Evolutionary conservation across 768 basidiomycete species (phyloP), one percentile per base, ranked within the genome.

Genomic region (Lyophyllum semitale): DNA sequence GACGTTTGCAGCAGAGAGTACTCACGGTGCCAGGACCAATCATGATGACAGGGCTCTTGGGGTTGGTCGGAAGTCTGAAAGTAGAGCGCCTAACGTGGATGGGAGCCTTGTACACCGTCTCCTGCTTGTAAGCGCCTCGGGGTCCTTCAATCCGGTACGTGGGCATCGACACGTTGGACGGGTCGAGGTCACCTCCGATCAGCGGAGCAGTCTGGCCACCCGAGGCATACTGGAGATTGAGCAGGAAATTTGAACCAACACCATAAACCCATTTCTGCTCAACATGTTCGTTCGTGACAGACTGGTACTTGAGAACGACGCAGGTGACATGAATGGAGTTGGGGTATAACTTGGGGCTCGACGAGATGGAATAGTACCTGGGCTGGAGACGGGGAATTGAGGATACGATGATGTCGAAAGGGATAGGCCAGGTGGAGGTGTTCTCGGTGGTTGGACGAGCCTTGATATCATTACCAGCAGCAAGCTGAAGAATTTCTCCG

Each of bases 11-110:
- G 23, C 22, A 35, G 27, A 47, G 43, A 83, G 18, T 20, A 27
- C 92, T 76, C 69, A 96, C 95, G 54, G 95, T 99, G 50, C 97
- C 97, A 58, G 97, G 97, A 38, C 97, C 97, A 69, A 99, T 85
- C 97, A 99, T 98, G 73, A 99, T 93, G 48, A 99, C 89, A 1
- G 97, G 97, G 56, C 91, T 96, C 80, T 97, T 98, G 32, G 97
- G 97, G 69, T 94, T 95, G 17, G 97, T 98, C 8, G 97, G 97
- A 47, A 99, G 77, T 48, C 97, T 82, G 86, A 99, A 99, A 2
- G 96, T 98, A 15, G 94, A 96, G 45, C 97, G 84, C 51, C 97
- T 84, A 56, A 99, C 93, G 65, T 99, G 97, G 50, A 98, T 81
- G 8, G 97, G 97, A 0, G 91, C 85, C 71, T 92, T 92, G 77